phyloP scores from a whole-genome alignment of 202 grass and related monocot genomes.

The Digitaria exilis region DNA sequence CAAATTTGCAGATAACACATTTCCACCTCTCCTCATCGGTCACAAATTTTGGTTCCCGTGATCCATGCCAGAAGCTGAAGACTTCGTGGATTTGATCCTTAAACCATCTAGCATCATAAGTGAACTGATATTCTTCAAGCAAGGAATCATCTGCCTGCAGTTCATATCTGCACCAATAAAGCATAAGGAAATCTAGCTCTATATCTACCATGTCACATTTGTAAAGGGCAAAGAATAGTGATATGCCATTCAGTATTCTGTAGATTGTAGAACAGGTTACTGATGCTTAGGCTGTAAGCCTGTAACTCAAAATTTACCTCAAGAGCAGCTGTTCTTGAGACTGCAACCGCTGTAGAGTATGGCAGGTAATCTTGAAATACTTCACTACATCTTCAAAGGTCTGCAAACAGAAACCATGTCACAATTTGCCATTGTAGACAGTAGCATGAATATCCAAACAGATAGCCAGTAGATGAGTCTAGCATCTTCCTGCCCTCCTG shows the following conservation, averaged over 20 bases:
- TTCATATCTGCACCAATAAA: conserved; percentile 75
- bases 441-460: conserved; percentile 16
- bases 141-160: conserved; percentile 73
- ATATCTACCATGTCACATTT: neutral
- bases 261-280: conserved; percentile 2
- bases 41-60: conserved; percentile 66
- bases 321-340: conserved; percentile 71
- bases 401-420: conserved; percentile 45
- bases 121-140: conserved; percentile 68
- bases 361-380: conserved; percentile 68
- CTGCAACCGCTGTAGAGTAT: conserved; percentile 48
- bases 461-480: neutral
- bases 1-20: conserved; percentile 71
- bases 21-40: conserved; percentile 77
- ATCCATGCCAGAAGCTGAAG: conserved; percentile 63
- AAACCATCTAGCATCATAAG: conserved; percentile 68
- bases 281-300: conserved; percentile 16
- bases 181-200: neutral
- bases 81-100: conserved; percentile 58
- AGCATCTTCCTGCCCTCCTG: neutral
- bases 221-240: neutral
- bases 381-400: conserved; percentile 79
- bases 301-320: conserved; percentile 55
- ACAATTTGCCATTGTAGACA: neutral
- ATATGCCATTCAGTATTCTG: conserved; percentile 11